These are phyloP conservation scores for Thymus mandschuricus DNA, from an alignment of 257 asterid species.

Conservation along the genomic window DNA sequence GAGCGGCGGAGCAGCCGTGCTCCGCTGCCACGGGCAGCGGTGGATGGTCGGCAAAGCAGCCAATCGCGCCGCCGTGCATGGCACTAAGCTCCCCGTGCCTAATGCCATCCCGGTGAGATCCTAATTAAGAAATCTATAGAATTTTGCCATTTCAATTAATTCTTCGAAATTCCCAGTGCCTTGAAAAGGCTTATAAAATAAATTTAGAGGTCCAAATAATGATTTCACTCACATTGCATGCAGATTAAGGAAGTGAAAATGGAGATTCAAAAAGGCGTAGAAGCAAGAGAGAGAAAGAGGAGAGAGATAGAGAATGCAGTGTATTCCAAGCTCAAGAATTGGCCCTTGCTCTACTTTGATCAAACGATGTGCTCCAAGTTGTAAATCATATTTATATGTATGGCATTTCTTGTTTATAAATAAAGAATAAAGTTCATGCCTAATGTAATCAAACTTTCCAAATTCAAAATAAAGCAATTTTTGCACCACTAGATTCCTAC, in stretches of 20 bases:
- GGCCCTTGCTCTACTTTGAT: slow-evolving; percentile 41
- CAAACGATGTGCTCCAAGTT: slow-evolving; percentile 29
- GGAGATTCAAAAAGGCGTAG: slow-evolving; percentile 36
- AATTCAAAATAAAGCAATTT: no score
- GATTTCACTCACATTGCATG: background rate
- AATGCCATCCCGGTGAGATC: slow-evolving; percentile 43
- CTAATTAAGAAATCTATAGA: background rate
- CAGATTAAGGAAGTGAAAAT: slow-evolving; percentile 44
- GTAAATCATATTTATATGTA: background rate
- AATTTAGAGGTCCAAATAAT: no score
- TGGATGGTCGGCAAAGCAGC: slow-evolving; percentile 51
- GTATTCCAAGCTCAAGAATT: slow-evolving; percentile 56
- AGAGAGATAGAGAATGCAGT: slow-evolving; percentile 47
- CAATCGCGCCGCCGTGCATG: slow-evolving; percentile 68
- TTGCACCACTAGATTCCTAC: no score
- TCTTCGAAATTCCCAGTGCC: no score
- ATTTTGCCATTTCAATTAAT: background rate
- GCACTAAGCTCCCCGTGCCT: slow-evolving; percentile 59
- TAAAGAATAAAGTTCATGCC: background rate
- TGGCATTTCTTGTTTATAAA: background rate
- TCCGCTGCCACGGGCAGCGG: slow-evolving; percentile 34
- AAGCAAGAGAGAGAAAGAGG: slow-evolving; percentile 44
- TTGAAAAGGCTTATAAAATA: no score
- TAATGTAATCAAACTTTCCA: no score
- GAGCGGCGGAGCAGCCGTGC: slow-evolving; percentile 19